Evolutionary conservation across 208 protist genomes (phyloP).

Genomic region (Crithidia brevicula): DNA sequence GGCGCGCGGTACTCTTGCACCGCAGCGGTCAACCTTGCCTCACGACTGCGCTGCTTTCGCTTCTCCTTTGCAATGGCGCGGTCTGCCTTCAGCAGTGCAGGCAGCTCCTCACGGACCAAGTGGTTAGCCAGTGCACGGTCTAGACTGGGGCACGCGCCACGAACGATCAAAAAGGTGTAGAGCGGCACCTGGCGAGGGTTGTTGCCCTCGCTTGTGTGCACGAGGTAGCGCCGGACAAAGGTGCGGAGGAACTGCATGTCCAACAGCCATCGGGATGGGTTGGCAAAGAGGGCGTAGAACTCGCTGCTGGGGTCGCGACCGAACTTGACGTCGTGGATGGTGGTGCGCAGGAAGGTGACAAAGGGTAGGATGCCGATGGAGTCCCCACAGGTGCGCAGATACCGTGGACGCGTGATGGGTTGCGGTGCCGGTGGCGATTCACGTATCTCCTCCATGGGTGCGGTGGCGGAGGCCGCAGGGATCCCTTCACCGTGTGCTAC

Average conservation of each 20-base stretch:
- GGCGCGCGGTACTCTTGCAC: constrained; percentile 42
- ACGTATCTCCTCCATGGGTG: too few relatives aligned
- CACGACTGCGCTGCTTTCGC: constrained; percentile 23
- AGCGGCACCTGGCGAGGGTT: constrained; percentile 67
- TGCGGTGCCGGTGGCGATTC: too few relatives aligned
- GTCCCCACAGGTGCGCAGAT: background rate
- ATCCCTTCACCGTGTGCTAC: too few relatives aligned
- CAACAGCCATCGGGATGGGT: constrained; percentile 44
- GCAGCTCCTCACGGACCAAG: constrained; percentile 68
- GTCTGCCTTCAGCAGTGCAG: constrained; percentile 59
- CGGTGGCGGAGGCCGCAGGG: too few relatives aligned
- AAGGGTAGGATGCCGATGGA: constrained; percentile 64
- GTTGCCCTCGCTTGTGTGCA: constrained; percentile 76
- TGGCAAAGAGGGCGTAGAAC: constrained; percentile 70
- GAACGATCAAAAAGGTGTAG: constrained; percentile 55
- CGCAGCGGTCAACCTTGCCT: constrained; percentile 11
- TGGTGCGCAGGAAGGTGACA: constrained; percentile 66
- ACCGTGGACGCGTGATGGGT: too few relatives aligned
- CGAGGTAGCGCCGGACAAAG: constrained; percentile 80
- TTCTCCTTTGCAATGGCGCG: constrained; percentile 44
- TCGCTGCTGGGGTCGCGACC: constrained; percentile 46
- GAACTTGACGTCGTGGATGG: constrained; percentile 76
- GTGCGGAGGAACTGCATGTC: constrained; percentile 87
- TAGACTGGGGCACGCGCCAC: constrained; percentile 48
- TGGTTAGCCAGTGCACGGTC: constrained; percentile 57